Base-by-base conservation (phyloP, 495 filamentous ascomycete species). In the Penicillium crystallinum region DNA sequence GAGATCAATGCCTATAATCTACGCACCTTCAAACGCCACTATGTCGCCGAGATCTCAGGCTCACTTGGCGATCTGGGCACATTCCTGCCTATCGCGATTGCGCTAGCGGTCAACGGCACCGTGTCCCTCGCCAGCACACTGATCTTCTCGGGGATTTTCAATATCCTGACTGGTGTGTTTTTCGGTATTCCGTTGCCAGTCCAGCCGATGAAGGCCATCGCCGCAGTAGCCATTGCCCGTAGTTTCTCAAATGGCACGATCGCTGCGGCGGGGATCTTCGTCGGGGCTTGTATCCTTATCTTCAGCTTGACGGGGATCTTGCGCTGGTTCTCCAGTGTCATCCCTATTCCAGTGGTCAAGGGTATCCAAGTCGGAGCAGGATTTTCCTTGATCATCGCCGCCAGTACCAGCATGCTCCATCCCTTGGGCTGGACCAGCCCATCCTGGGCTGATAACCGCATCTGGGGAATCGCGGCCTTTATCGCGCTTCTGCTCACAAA, bases 321-420 rank as follows among this genome's bases (percentile, higher is more conserved):
- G 7, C 73, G 70, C 40, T 86, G 83, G 78, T 82, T 88, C 49
- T 79, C 83, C 7, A 64, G 73, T n/a, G 74, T 80, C 7, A 86
- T 95, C 21, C 92, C 92, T 1, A 79, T 88, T 15, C 89, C 90
- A 4, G 83, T 97, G 4, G 81, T 97, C 48, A 95, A 93, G 63
- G 92, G 92, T 10, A 96, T 97, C 59, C 92, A 97, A 68, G 81
- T 96, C 40, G 92, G 91, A 21, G 91, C 92, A 3, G 92, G 90
- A 0, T 70, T 97, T 21, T 85, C 82, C 11, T 78, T 97, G 11
- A 75, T 88, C 37, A 81, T 92, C 46, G 85, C 87, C 19, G 86
- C 89, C 7, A 86, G 86, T n/a, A 64, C 71, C 3, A 75, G 76
- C 48, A 70, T 90, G 31, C 77, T 89, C 8, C 66, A 73, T 15